A percentile compares a stretch with the other conserved stretches of the same genome.
These are phyloP conservation scores for Lodderomyces pseudojiufengensis DNA, from an alignment of 1,139 yeast genomes.

Conservation along the genomic window DNA sequence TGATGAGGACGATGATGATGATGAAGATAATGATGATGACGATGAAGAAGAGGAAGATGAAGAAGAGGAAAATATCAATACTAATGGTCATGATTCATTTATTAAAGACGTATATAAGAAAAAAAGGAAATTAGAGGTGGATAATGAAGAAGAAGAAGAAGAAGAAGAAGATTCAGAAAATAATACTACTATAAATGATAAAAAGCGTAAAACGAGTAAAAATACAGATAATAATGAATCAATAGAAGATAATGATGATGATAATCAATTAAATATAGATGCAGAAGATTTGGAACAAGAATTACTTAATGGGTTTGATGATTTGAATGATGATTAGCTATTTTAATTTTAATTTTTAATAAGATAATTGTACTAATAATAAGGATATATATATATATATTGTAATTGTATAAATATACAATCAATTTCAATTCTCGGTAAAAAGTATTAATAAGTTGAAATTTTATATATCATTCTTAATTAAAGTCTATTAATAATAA, in stretches of 20 bases:
- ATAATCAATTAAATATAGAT: background rate
- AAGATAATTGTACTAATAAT: background rate
- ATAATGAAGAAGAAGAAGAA: constrained; percentile 17
- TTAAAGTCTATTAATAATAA: too few species aligned
- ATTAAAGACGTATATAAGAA: constrained; percentile 29
- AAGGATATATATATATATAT: too few species aligned
- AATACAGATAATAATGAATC: constrained; percentile 1
- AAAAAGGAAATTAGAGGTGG: constrained; percentile 19
- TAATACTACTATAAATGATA: constrained; percentile 1
- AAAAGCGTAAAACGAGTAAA: constrained; percentile 3
- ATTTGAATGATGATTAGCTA: constrained; percentile 22
- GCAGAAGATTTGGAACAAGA: constrained; percentile 43
- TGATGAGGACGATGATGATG: constrained; percentile 46
- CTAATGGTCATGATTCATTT: constrained; percentile 23
- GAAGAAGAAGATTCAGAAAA: constrained; percentile 7
- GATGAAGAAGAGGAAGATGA: constrained; percentile 15
- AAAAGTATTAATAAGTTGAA: too few species aligned
- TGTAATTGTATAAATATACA: background rate
- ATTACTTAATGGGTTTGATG: constrained; percentile 45
- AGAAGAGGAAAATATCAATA: constrained; percentile 11
- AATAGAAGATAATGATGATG: constrained; percentile 7
- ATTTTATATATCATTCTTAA: too few species aligned
- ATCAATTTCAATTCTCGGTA: too few species aligned
- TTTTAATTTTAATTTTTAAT: background rate
- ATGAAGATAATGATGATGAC: constrained; percentile 20